A percentile compares a stretch with the other conserved stretches of the same genome.
phyloP scores from a whole-genome alignment of 2,329 filamentous ascomycete genomes.

The Ophidiomyces ophidiicola region DNA sequence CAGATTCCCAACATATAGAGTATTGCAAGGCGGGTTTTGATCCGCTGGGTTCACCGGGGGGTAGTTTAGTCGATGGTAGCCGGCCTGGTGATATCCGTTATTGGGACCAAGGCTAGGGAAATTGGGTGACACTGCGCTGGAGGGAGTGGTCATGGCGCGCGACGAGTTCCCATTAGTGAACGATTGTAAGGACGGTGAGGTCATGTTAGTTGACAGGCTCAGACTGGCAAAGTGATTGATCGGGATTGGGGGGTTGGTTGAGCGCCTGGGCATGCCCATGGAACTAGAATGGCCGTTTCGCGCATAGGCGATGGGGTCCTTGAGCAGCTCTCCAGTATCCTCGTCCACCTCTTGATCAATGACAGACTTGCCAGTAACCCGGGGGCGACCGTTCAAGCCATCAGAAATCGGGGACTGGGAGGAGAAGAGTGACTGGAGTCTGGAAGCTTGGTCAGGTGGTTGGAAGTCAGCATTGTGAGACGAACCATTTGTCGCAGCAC shows the following conservation, averaged over 20 bases:
- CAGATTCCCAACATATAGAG: slow-evolving; percentile 92
- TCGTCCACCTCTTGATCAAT: slow-evolving; percentile 54
- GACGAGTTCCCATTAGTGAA: slow-evolving; percentile 40
- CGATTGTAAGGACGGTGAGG: slow-evolving; percentile 37
- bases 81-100: slow-evolving; percentile 44
- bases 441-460: slow-evolving; percentile 38
- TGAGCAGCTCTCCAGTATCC: slow-evolving; percentile 49
- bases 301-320: slow-evolving; percentile 54
- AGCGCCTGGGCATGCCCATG: slow-evolving; percentile 43
- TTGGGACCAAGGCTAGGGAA: slow-evolving; percentile 30
- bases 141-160: slow-evolving; percentile 40
- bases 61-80: slow-evolving; percentile 54
- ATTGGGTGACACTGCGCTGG: slow-evolving; percentile 46
- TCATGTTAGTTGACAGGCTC: slow-evolving; percentile 56
- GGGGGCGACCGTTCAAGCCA: slow-evolving; percentile 40
- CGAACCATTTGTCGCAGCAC: slow-evolving; percentile 13
- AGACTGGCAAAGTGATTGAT: slow-evolving; percentile 56
- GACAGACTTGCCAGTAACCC: slow-evolving; percentile 48
- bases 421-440: slow-evolving; percentile 47
- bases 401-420: slow-evolving; percentile 49
- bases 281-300: slow-evolving; percentile 50
- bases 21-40: slow-evolving; percentile 95
- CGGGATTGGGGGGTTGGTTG: slow-evolving; percentile 60
- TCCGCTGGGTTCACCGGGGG: slow-evolving; percentile 89
- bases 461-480: slow-evolving; percentile 42